Evolutionary conservation across 2,329 filamentous ascomycete species (phyloP).

Genomic region (Cytospora paraplurivora): DNA sequence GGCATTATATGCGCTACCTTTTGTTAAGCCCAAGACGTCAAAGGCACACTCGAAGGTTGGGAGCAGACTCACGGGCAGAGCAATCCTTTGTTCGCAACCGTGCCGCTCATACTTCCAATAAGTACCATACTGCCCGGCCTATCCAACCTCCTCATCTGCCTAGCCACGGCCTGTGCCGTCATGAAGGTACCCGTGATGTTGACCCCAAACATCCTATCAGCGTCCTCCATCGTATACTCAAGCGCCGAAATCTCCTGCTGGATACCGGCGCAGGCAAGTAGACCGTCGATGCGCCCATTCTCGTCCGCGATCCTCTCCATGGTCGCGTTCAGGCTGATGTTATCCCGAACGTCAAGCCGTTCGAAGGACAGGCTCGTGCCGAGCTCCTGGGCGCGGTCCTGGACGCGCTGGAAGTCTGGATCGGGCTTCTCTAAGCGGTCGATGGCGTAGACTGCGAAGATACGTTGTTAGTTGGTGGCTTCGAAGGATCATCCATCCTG

Average conservation of each 20-base stretch:
- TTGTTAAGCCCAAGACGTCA: background rate
- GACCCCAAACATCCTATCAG: constrained; percentile 77
- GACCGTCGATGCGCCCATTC: constrained; percentile 74
- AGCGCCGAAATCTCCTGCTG: constrained; percentile 83
- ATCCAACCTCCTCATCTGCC: constrained; percentile 66
- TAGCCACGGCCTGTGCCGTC: constrained; percentile 85
- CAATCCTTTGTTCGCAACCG: constrained; percentile 64
- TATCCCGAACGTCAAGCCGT: constrained; percentile 78
- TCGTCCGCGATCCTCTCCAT: constrained; percentile 68
- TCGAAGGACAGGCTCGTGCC: constrained; percentile 72
- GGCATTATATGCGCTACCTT: constrained; percentile 68
- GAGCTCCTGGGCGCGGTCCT: constrained; percentile 66
- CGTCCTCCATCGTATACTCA: constrained; percentile 75
- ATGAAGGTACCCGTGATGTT: constrained; percentile 86
- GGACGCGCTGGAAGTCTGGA: constrained; percentile 63
- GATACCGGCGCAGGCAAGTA: constrained; percentile 71
- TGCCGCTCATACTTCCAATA: constrained; percentile 72
- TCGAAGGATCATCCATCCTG: background rate
- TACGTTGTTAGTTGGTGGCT: background rate
- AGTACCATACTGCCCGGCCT: constrained; percentile 64
- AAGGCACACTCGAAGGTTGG: background rate
- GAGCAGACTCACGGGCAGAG: constrained; percentile 57
- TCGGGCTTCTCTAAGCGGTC: constrained; percentile 62
- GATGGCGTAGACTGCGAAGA: constrained; percentile 56
- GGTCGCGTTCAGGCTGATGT: constrained; percentile 65